Evolutionary conservation across 2,329 filamentous ascomycete genomes (phyloP).

Genomic region (Coniochaeta sp.): DNA sequence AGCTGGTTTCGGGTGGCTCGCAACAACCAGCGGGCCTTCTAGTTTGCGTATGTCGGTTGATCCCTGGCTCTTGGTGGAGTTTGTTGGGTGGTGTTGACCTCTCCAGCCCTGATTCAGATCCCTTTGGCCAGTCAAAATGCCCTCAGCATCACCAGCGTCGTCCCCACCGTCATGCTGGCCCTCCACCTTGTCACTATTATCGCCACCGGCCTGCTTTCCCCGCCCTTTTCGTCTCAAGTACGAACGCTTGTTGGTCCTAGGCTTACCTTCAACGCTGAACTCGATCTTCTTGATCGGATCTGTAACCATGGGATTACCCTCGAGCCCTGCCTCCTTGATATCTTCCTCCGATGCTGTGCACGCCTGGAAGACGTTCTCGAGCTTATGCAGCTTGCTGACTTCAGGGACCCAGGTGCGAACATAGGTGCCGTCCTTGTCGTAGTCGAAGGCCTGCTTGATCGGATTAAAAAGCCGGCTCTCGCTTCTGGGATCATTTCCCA

Average conservation of each 20-base stretch:
- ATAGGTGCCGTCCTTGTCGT: constrained; percentile 63
- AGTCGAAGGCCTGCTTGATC: constrained; percentile 72
- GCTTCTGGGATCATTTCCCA: constrained; percentile 70
- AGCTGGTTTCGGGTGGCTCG: background rate
- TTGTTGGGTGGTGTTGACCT: background rate
- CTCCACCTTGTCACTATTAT: background rate
- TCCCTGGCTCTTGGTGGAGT: background rate
- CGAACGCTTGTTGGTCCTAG: constrained; percentile 24
- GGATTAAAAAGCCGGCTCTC: constrained; percentile 73
- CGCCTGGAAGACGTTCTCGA: constrained; percentile 59
- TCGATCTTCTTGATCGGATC: constrained; percentile 58
- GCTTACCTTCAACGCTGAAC: constrained; percentile 49
- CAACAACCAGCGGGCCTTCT: background rate
- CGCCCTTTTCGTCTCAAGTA: constrained; percentile 20
- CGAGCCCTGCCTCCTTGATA: constrained; percentile 47
- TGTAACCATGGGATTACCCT: constrained; percentile 56
- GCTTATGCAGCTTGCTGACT: constrained; percentile 42
- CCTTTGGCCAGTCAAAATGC: background rate
- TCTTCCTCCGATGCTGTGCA: constrained; percentile 56
- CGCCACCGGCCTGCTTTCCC: constrained; percentile 2
- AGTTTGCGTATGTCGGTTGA: background rate
- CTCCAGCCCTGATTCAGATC: background rate
- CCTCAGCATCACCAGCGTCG: background rate
- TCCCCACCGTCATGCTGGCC: background rate
- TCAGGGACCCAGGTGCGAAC: constrained; percentile 69